A percentile compares a stretch with the other conserved stretches of the same genome.
phyloP scores from a whole-genome alignment of 2,329 filamentous ascomycete genomes.

The Fusarium buharicum region DNA sequence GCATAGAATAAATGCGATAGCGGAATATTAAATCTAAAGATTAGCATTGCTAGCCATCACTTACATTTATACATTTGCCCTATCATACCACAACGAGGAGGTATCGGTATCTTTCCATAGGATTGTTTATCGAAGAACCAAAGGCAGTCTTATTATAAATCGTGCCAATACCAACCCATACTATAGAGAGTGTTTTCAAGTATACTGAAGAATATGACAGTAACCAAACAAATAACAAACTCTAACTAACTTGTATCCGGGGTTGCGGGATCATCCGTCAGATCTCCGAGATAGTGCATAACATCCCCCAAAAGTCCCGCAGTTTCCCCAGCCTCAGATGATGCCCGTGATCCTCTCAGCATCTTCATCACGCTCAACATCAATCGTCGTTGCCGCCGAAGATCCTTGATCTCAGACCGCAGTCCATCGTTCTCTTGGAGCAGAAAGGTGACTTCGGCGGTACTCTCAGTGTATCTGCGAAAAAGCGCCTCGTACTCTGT shows the following conservation, averaged over 20 bases:
- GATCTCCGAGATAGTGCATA: conserved; percentile 9
- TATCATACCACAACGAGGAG: no score
- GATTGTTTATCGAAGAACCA: no score
- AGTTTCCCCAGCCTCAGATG: conserved; percentile 6
- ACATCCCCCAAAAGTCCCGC: conserved; percentile 18
- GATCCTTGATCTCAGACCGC: conserved; percentile 17
- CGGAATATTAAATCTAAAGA: no score
- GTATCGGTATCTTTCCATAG: no score
- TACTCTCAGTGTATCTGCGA: conserved; percentile 8
- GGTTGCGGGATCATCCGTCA: conserved; percentile 1
- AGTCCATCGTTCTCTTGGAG: conserved; percentile 17
- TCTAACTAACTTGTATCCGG: background rate
- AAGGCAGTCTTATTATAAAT: no score
- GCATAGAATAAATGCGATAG: no score
- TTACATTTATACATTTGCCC: no score
- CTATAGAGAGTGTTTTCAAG: no score
- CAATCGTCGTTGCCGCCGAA: conserved; percentile 11
- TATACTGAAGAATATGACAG: no score
- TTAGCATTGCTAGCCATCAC: no score
- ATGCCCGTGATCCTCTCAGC: conserved; percentile 5
- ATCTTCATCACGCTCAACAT: conserved; percentile 7
- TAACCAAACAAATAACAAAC: no score
- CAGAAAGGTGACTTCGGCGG: conserved; percentile 3
- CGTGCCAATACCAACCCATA: no score
- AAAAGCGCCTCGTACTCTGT: conserved; percentile 7